Percentiles rank a stretch among this genome's conserved stretches.
Conservation (phyloP, 1,284 basidiomycete genomes). For the Sutorius eximius region DNA sequence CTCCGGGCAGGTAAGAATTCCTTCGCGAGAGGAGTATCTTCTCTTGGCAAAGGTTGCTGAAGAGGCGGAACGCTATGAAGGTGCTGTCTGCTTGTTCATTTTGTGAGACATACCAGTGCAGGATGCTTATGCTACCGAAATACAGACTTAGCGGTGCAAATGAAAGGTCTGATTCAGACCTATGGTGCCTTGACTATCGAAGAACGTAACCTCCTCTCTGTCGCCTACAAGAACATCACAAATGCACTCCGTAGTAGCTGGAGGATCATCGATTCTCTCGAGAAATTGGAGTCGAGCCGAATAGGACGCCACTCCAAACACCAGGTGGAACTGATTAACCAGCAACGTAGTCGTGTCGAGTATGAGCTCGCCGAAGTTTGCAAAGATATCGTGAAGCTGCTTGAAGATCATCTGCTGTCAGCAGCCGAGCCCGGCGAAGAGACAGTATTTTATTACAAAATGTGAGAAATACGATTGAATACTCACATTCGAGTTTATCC, state of each 20-base stretch:
- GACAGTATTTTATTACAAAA: conserved; percentile 68
- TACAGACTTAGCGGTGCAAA: conserved; percentile 57
- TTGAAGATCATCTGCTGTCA: conserved; percentile 55
- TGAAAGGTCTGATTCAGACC: conserved; percentile 53
- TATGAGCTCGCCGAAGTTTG: conserved; percentile 55
- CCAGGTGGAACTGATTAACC: conserved; percentile 49
- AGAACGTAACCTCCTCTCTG: conserved; percentile 67
- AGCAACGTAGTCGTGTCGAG: conserved; percentile 56
- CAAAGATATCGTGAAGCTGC: conserved; percentile 55
- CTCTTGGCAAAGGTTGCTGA: conserved; percentile 66
- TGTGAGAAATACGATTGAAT: conserved; percentile 41
- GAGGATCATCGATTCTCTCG: conserved; percentile 57
- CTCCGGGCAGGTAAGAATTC: conserved; percentile 28
- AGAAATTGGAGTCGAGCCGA: conserved; percentile 47
- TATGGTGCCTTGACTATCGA: conserved; percentile 56
- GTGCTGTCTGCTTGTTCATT: conserved; percentile 33
- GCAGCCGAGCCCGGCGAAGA: conserved; percentile 60
- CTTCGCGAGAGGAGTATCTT: conserved; percentile 41
- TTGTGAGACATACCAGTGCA: background rate
- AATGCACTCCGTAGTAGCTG: conserved; percentile 61
- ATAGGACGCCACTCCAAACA: conserved; percentile 32
- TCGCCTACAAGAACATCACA: conserved; percentile 71
- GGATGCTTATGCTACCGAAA: conserved; percentile 15
- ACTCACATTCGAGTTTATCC: conserved; percentile 3
- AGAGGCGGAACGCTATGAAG: conserved; percentile 65